Evolutionary conservation across 2,329 filamentous ascomycete genomes (phyloP), one percentile per base, ranked within the genome.

Genomic region (Alternaria rosae): DNA sequence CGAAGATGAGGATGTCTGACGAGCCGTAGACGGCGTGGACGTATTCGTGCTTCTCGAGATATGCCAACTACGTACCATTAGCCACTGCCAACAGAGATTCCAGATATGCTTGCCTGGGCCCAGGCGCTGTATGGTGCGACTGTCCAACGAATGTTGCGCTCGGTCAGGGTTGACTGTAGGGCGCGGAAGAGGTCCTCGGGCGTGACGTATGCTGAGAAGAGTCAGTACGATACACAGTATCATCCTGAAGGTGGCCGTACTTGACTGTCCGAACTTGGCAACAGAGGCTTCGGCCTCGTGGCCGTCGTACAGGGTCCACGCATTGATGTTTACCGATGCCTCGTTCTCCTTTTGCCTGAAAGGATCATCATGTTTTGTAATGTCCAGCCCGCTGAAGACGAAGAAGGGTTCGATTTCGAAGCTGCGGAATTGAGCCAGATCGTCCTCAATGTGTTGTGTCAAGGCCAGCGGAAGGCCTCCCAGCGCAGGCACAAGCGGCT

Each of bases 101-200:
- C 9, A 6, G 20, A 10, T 25, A 5, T 42, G 10, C 35, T 48
- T 80, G 94, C 92, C 88, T 97, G 93, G 61, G 92, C 92, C 72
- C 91, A 90, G 38, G 94, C 93, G 78, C 91, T 93, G 82, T 93
- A 97, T 1, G 94, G 94, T 12, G 94, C 91, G 45, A 96, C 91
- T 50, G 92, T 84, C 74, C 93, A 97, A 63, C 92, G 87, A 59
- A 97, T 82, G 2, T 85, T 85, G 65, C 90, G 87, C 67, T 89
- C 83, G 70, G 86, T 85, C 54, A 98, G 84, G 57, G 94, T 89
- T 28, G 85, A 84, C 79, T 96, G 92, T 41, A 98, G 85, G 56
- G 92, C 86, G 55, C 90, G 89, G 73, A 91, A 93, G 53, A 97
- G 86, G 59, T 90, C 87, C 75, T 92, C 88, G 42, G 91, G 85